These are phyloP conservation scores for Crucibulum laeve DNA, from an alignment of 768 basidiomycete species.

Conservation along the genomic window DNA sequence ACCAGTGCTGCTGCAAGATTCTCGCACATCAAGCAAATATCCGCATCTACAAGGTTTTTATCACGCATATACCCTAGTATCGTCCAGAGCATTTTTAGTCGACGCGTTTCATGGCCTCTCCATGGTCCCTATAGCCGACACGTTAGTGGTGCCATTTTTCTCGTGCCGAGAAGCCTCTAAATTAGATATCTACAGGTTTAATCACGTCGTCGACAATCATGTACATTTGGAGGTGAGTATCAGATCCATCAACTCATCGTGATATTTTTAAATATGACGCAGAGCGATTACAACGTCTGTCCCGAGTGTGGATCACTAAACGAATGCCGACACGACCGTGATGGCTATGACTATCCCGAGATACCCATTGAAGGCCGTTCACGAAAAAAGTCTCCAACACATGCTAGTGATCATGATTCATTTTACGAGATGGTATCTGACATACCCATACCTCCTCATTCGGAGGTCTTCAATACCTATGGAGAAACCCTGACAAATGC, in stretches of 20 bases:
- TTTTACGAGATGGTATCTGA: constrained; percentile 70
- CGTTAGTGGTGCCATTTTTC: constrained; percentile 38
- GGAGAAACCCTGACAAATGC: constrained; percentile 64
- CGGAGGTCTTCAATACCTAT: constrained; percentile 77
- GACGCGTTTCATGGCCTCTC: constrained; percentile 78
- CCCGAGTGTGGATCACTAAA: constrained; percentile 61
- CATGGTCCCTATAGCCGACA: constrained; percentile 85
- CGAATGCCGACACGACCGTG: constrained; percentile 62
- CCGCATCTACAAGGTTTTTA: constrained; percentile 39
- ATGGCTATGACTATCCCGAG: constrained; percentile 20
- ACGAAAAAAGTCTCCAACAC: not conserved
- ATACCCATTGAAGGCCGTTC: not conserved
- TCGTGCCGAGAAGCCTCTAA: constrained; percentile 4
- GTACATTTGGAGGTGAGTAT: constrained; percentile 66
- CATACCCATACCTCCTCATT: constrained; percentile 37
- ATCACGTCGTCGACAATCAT: constrained; percentile 64
- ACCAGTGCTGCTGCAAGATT: constrained; percentile 21
- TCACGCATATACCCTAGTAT: constrained; percentile 61
- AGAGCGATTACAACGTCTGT: constrained; percentile 77
- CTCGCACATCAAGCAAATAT: constrained; percentile 4
- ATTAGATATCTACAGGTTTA: constrained; percentile 47
- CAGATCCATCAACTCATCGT: not conserved
- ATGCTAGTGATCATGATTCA: constrained; percentile 21
- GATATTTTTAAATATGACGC: constrained; percentile 11
- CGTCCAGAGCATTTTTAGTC: constrained; percentile 78